Conservation (phyloP, 371 early-diverging fungal genomes). For the Mortierella sp. region DNA sequence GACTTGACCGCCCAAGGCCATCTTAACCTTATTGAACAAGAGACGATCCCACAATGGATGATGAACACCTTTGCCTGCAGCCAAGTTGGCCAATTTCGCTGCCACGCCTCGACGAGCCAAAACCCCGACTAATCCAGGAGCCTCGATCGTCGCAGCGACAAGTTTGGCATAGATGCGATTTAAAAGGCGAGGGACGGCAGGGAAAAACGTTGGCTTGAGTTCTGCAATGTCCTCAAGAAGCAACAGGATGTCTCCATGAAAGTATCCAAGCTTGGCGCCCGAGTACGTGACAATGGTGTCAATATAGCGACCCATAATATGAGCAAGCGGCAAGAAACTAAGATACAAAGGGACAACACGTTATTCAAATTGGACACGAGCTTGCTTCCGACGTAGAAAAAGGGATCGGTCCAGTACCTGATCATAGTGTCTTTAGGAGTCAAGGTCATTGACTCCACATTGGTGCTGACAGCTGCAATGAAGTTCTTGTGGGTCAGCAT, state of each 20-base stretch:
- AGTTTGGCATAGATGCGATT: constrained; percentile 91
- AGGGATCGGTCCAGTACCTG: too few relatives aligned
- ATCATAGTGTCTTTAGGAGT: constrained; percentile 36
- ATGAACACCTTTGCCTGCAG: constrained; percentile 62
- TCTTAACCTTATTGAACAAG: constrained; percentile 80
- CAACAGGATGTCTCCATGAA: constrained; percentile 80
- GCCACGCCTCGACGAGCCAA: constrained; percentile 74
- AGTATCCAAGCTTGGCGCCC: constrained; percentile 85
- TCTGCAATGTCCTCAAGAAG: constrained; percentile 87
- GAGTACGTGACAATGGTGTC: constrained; percentile 51
- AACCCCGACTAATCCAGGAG: constrained; percentile 70
- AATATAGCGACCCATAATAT: constrained; percentile 86
- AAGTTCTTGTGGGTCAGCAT: constrained; percentile 69
- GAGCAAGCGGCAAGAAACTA: constrained; percentile 93
- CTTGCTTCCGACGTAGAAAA: too few relatives aligned
- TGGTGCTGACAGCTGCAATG: constrained; percentile 44
- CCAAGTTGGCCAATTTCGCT: constrained; percentile 60
- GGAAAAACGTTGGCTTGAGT: constrained; percentile 86
- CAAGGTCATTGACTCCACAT: constrained; percentile 20
- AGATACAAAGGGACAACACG: constrained; percentile 58
- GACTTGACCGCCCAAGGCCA: constrained; percentile 82
- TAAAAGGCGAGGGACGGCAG: constrained; percentile 93
- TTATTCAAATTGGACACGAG: constrained; percentile 47
- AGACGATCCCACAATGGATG: constrained; percentile 82
- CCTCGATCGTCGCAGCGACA: constrained; percentile 74